Base-by-base conservation (phyloP, 768 basidiomycete genomes). In the Dentipellis fragilis region DNA sequence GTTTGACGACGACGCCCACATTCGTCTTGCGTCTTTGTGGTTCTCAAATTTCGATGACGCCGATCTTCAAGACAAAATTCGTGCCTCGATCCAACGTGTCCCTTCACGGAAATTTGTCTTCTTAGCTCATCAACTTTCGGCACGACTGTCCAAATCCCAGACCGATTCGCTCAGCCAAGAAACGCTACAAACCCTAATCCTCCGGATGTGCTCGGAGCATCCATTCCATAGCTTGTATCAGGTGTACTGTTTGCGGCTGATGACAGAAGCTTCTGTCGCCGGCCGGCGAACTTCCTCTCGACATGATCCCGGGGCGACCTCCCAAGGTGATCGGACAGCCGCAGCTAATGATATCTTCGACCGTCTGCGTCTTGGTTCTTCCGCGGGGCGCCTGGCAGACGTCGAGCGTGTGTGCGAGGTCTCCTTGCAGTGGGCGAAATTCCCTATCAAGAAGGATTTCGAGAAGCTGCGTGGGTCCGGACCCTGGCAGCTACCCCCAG, bases 211-310 rank as follows among this genome's bases (percentile, higher is more conserved):
- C 63, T 69, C 69, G 55, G 91, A 97, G 52, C 96, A 99, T 65
- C 93, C 95, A 0, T 98, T 91, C 71, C 96, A 99, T 66, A 87
- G 81, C 61, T 71, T 96, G 7, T 95, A 94, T 69, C 92, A 93
- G 61, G 80, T 98, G 2, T 89, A 85, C 67, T 89, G 89, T 54
- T 71, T 95, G 58, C 75, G 71, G 54, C 73, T 75, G 16, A 69
- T 70, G 1, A 54, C 55, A 17, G 63, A 57, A 23, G 19, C 60
- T 10, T 56, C 57, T 23, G 38, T 57, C 46, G 39, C 57, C 5
- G n/a, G 57, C 21, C 71, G 77, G 57, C 73, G 84, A 54, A 70
- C 74, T 49, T 81, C 83, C 8, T 66, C 68, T 35, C 76, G 79
- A 23, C 70, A 69, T 38, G 70, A 73, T 39, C 53, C 69, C 11